These are phyloP conservation scores for Sporothrix mexicana DNA, from an alignment of 2,329 filamentous ascomycete genomes.

Conservation along the genomic window DNA sequence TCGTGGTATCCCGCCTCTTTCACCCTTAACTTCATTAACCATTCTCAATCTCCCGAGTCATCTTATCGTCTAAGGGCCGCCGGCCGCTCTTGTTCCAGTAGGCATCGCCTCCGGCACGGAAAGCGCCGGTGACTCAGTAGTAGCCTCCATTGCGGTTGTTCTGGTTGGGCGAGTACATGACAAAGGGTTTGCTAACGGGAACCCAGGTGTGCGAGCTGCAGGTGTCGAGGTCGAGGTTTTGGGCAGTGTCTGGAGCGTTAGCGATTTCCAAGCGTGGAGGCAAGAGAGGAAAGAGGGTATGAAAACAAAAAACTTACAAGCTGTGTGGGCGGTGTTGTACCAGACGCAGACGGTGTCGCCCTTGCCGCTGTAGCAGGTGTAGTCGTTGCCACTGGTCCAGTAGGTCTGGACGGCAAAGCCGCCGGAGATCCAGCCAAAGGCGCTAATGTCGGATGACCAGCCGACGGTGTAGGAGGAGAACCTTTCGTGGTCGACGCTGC, in stretches of 20 bases:
- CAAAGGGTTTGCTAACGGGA: conserved; percentile 12
- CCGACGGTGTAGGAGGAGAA: conserved; percentile 5
- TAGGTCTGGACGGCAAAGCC: background rate
- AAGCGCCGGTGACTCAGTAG: conserved; percentile 27
- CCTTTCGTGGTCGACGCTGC: too few species aligned
- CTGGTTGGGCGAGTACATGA: conserved; percentile 23
- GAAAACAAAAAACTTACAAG: conserved; percentile 12
- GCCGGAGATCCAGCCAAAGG: background rate
- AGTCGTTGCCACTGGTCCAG: background rate
- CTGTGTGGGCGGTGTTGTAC: conserved; percentile 29
- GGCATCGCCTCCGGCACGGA: conserved; percentile 18
- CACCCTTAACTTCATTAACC: too few species aligned
- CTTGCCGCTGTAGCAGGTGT: background rate
- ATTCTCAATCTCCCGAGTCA: too few species aligned
- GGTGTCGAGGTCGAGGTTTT: background rate
- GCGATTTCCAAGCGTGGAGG: background rate
- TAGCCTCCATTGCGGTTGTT: conserved; percentile 25
- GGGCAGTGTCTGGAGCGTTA: background rate
- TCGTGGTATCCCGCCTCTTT: too few species aligned
- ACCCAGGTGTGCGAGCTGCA: background rate
- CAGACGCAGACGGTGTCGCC: conserved; percentile 25
- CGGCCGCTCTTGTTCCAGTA: conserved; percentile 28
- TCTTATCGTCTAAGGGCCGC: conserved; percentile 26
- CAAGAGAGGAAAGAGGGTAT: conserved; percentile 14
- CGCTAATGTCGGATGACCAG: background rate